phyloP scores from a whole-genome alignment of 1,139 yeast genomes.

The Hansenula sp. region DNA sequence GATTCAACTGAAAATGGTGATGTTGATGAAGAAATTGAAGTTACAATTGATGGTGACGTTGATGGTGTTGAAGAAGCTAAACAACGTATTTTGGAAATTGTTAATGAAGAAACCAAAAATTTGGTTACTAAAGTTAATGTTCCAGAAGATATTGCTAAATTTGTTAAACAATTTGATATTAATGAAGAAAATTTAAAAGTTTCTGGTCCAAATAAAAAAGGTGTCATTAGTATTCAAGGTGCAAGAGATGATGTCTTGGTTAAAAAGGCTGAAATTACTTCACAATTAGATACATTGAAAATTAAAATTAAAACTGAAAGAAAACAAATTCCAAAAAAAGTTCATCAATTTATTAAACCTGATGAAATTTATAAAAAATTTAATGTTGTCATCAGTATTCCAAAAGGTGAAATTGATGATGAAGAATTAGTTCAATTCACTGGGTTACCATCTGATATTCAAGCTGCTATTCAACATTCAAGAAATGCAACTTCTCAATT shows the following conservation, averaged over 20 bases:
- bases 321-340: constrained; percentile 42
- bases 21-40: constrained; percentile 51
- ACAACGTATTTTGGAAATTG: constrained; percentile 64
- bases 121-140: constrained; percentile 46
- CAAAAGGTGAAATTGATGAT: constrained; percentile 35
- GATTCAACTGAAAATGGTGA: constrained; percentile 30
- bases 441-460: constrained; percentile 55
- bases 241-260: constrained; percentile 55
- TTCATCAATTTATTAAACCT: constrained; percentile 46
- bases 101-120: constrained; percentile 66
- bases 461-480: constrained; percentile 54
- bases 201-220: constrained; percentile 28
- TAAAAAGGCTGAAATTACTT: constrained; percentile 44
- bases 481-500: constrained; percentile 47
- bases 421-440: constrained; percentile 53
- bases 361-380: constrained; percentile 43
- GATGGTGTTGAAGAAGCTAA: constrained; percentile 81
- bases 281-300: constrained; percentile 41
- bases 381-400: constrained; percentile 63
- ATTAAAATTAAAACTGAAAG: constrained; percentile 37
- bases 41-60: constrained; percentile 77
- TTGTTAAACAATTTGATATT: constrained; percentile 34
- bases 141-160: constrained; percentile 45
- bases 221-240: constrained; percentile 46
- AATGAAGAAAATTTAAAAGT: constrained; percentile 24